Percentiles rank a stretch among this genome's conserved stretches.
Evolutionary conservation across 352 stramenopile species (phyloP).

Genomic region (Phytophthora crassamura): DNA sequence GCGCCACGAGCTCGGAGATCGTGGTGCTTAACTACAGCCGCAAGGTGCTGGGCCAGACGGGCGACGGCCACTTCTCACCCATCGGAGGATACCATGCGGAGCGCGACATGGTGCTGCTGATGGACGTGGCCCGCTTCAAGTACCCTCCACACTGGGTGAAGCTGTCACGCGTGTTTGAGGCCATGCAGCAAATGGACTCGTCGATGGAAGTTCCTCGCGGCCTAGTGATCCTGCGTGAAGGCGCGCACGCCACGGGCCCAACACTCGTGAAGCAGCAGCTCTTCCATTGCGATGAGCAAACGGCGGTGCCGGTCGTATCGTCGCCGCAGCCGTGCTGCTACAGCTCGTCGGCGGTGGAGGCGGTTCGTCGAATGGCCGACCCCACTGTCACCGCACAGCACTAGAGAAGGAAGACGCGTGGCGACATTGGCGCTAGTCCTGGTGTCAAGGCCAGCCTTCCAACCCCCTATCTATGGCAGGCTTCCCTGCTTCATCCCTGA

Average conservation of each 20-base stretch:
- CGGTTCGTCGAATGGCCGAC: constrained; percentile 33
- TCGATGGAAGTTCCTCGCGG: constrained; percentile 53
- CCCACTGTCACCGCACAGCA: constrained; percentile 13
- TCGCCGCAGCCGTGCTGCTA: constrained; percentile 41
- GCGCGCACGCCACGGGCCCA: constrained; percentile 44
- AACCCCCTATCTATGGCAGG: constrained; percentile 37
- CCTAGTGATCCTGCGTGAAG: constrained; percentile 53
- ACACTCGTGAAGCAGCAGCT: constrained; percentile 58
- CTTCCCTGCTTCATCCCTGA: constrained; percentile 5
- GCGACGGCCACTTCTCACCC: constrained; percentile 97
- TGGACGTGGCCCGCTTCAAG: constrained; percentile 97
- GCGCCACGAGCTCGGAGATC: constrained; percentile 74
- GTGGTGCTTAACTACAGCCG: constrained; percentile 94
- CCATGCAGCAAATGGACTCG: constrained; percentile 59
- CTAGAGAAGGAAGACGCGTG: constrained; percentile 11
- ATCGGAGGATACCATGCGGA: constrained; percentile 94
- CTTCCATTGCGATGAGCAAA: constrained; percentile 43
- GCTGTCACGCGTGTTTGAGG: constrained; percentile 55
- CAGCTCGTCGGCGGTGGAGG: constrained; percentile 34
- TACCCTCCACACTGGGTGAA: constrained; percentile 93
- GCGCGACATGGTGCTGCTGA: constrained; percentile 93
- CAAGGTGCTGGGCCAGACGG: constrained; percentile 93
- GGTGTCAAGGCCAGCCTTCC: constrained; percentile 14
- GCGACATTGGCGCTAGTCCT: background rate
- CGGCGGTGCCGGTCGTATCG: constrained; percentile 11